These are phyloP conservation scores for Ephemerocybe angulata DNA, from an alignment of 768 basidiomycete species.

Conservation along the genomic window DNA sequence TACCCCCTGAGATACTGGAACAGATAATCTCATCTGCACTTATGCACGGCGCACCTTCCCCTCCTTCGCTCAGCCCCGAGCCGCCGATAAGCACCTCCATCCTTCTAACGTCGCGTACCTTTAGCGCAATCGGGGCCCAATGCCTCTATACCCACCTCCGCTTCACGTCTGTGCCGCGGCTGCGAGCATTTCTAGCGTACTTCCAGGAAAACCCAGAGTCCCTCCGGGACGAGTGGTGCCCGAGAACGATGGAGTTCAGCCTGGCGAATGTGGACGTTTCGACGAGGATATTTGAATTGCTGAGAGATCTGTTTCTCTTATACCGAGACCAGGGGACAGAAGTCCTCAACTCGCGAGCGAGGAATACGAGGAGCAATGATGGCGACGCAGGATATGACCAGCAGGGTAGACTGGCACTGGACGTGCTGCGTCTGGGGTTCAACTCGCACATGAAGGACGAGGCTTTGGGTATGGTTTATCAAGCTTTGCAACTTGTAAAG, in stretches of 20 bases:
- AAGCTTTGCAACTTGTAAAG: too few species aligned
- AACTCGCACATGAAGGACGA: conserved; percentile 24
- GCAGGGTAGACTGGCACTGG: conserved; percentile 20
- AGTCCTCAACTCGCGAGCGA: too few species aligned
- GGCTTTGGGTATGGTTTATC: conserved; percentile 27
- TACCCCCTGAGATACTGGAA: too few species aligned
- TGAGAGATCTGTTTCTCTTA: neutral
- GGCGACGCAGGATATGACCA: conserved; percentile 17
- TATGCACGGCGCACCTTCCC: too few species aligned
- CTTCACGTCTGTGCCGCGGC: conserved; percentile 18
- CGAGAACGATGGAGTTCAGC: neutral
- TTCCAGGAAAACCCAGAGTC: conserved; percentile 3
- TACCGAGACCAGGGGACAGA: neutral
- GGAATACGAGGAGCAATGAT: too few species aligned
- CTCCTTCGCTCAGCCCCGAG: neutral
- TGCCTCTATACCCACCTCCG: conserved; percentile 19
- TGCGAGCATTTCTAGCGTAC: conserved; percentile 15
- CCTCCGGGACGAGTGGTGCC: neutral
- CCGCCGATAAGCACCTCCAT: conserved; percentile 1
- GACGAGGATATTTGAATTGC: neutral
- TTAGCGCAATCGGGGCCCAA: conserved; percentile 13
- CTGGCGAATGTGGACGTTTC: neutral
- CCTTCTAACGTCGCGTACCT: conserved; percentile 16
- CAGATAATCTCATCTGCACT: too few species aligned
- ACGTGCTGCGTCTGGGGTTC: conserved; percentile 21